Percentiles rank a stretch among this genome's conserved stretches.
Conservation (phyloP, 768 basidiomycete species). For the Collybia mongolica region DNA sequence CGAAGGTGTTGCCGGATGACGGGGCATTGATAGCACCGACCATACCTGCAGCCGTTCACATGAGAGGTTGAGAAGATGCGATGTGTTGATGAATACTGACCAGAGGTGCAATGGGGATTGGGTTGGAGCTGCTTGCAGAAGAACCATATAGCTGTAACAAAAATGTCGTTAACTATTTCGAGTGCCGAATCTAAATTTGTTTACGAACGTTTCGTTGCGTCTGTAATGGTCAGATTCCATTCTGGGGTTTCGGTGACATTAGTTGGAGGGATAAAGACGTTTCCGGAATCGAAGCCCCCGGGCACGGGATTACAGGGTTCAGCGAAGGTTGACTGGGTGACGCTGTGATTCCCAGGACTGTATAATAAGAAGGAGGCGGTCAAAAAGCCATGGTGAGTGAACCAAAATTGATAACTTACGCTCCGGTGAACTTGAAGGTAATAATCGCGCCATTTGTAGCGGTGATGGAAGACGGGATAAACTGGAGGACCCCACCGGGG, state of each 20-base stretch:
- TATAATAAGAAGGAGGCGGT: not conserved
- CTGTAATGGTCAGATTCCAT: slow-evolving; percentile 52
- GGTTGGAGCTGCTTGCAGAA: slow-evolving; percentile 51
- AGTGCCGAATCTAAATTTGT: slow-evolving; percentile 1
- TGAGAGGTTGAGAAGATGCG: not conserved
- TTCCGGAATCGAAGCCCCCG: slow-evolving; percentile 58
- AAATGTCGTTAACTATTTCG: slow-evolving; percentile 20
- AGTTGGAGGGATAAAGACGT: slow-evolving; percentile 34
- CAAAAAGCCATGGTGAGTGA: not conserved
- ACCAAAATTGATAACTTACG: slow-evolving; percentile 22
- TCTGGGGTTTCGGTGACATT: slow-evolving; percentile 26
- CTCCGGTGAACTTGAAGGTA: slow-evolving; percentile 49
- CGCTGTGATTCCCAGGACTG: slow-evolving; percentile 51
- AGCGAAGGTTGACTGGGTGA: slow-evolving; percentile 49
- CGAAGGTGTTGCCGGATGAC: slow-evolving; percentile 37
- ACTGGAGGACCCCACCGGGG: slow-evolving; percentile 40
- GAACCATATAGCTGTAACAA: slow-evolving; percentile 49
- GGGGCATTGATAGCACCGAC: slow-evolving; percentile 56
- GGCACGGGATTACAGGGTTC: slow-evolving; percentile 41
- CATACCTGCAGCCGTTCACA: slow-evolving; percentile 30
- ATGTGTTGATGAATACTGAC: slow-evolving; percentile 13
- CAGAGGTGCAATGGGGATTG: slow-evolving; percentile 37
- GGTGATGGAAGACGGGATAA: slow-evolving; percentile 39
- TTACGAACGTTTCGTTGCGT: slow-evolving; percentile 42
- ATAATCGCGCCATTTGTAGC: slow-evolving; percentile 43